Evolutionary conservation across 2,329 filamentous ascomycete species (phyloP).

Genomic region (Cladosporium sphaerospermum): DNA sequence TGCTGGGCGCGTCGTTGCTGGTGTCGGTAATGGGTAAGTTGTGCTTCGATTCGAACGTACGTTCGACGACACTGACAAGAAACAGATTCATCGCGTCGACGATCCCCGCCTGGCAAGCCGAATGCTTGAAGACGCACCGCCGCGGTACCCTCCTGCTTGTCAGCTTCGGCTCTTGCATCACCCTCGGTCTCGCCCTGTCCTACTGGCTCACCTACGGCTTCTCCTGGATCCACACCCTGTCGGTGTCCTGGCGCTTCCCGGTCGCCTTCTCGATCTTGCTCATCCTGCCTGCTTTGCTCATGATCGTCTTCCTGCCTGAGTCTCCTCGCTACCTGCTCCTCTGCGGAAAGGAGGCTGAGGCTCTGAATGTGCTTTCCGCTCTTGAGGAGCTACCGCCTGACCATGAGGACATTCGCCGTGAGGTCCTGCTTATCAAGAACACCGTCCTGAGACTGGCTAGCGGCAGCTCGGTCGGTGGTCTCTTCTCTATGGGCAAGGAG

Average conservation of each 20-base stretch:
- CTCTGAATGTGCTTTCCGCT: constrained; percentile 7
- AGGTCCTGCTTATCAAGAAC: constrained; percentile 10
- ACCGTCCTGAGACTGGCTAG: constrained; percentile 5
- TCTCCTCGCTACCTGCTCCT: constrained; percentile 13
- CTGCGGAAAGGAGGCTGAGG: constrained; percentile 9
- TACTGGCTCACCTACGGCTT: constrained; percentile 43
- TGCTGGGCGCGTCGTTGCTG: constrained; percentile 45
- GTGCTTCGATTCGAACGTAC: constrained; percentile 17
- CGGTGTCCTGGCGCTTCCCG: constrained; percentile 11
- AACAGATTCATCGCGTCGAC: constrained; percentile 41
- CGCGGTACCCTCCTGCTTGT: constrained; percentile 43
- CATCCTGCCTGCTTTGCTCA: constrained; percentile 5
- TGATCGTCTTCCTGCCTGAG: constrained; percentile 12
- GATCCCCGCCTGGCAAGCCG: constrained; percentile 45
- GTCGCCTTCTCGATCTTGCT: constrained; percentile 10
- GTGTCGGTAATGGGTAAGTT: constrained; percentile 40
- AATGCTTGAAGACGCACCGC: constrained; percentile 44
- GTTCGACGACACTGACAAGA: not conserved
- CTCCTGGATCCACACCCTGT: not conserved
- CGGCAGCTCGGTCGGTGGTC: constrained; percentile 2
- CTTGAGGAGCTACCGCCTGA: constrained; percentile 6
- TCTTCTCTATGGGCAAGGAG: constrained; percentile 10
- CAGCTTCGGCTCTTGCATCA: constrained; percentile 43
- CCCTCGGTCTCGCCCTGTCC: constrained; percentile 42
- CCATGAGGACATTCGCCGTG: constrained; percentile 9